Evolutionary conservation across 1,139 yeast species (phyloP).

Genomic region (Zygoascus sp.): DNA sequence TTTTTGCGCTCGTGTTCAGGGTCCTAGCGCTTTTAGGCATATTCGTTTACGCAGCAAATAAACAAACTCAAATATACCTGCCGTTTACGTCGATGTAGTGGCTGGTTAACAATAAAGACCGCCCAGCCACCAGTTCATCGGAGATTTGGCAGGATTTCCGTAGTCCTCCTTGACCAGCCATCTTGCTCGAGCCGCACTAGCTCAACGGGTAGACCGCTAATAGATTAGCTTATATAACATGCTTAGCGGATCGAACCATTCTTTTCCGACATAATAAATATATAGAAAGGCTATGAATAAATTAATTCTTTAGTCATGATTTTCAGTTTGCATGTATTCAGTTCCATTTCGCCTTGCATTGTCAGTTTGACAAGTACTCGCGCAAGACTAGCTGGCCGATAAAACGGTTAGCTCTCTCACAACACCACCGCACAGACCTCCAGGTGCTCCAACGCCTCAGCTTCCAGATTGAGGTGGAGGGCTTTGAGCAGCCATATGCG

Average conservation of each 20-base stretch:
- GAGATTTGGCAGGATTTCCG: too few relatives aligned
- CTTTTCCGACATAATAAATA: slow-evolving; percentile 2
- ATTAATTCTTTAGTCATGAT: background rate
- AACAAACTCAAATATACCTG: background rate
- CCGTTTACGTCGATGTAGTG: background rate
- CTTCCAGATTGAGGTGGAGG: slow-evolving; percentile 5
- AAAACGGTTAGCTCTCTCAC: too few relatives aligned
- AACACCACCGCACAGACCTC: background rate
- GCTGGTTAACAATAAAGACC: background rate
- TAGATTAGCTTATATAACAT: too few relatives aligned
- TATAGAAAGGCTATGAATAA: slow-evolving; percentile 1
- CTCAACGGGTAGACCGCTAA: too few relatives aligned
- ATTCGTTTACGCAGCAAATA: background rate
- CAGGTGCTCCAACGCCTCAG: background rate
- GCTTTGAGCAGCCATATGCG: background rate
- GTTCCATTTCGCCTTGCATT: too few relatives aligned
- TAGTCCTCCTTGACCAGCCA: too few relatives aligned
- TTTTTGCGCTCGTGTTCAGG: background rate
- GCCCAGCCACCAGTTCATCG: background rate
- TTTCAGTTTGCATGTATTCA: background rate
- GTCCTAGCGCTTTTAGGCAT: background rate
- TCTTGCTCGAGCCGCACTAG: too few relatives aligned
- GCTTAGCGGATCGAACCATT: background rate
- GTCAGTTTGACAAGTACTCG: too few relatives aligned
- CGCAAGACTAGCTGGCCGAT: too few relatives aligned